Percentiles rank a stretch among this genome's conserved stretches.
Conservation (phyloP, 148 eudicot species). For the Chenopodium berlandieri region DNA sequence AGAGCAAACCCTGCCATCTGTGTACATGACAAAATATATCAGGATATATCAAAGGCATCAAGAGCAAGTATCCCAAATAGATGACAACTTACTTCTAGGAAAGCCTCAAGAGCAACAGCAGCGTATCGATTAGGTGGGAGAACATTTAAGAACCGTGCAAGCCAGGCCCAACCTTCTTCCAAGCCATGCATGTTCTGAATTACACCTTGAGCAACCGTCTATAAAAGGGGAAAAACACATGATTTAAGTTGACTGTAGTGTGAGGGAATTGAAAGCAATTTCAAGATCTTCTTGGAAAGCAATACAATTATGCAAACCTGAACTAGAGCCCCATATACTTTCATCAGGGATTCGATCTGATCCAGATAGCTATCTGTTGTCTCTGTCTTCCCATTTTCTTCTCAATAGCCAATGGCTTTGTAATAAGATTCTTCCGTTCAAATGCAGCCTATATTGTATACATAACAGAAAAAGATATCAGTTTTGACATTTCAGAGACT, state of each 20-base stretch:
- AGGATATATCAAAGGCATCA: background rate
- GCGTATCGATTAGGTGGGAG: conserved; percentile 73
- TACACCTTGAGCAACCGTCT: conserved; percentile 68
- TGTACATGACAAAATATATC: background rate
- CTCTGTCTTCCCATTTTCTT: conserved; percentile 60
- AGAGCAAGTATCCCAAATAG: background rate
- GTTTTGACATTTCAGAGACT: background rate
- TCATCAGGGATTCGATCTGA: conserved; percentile 61
- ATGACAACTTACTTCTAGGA: conserved; percentile 61
- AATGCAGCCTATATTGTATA: conserved; percentile 42
- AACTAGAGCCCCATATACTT: conserved; percentile 82
- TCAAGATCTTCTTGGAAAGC: background rate
- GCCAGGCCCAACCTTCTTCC: conserved; percentile 90
- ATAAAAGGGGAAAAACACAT: conserved; percentile 2
- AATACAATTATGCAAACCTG: conserved; percentile 52
- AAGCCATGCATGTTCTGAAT: conserved; percentile 56
- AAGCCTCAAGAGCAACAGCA: conserved; percentile 70
- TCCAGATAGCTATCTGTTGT: conserved; percentile 48
- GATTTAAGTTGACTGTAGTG: background rate
- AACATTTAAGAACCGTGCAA: conserved; percentile 74
- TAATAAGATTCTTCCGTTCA: conserved; percentile 51
- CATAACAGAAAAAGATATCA: conserved; percentile 3
- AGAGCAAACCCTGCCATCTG: conserved; percentile 92
- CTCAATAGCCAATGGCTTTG: conserved; percentile 67
- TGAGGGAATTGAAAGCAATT: background rate